Conservation (phyloP, 2,329 filamentous ascomycete species). For the Polychaeton citri region DNA sequence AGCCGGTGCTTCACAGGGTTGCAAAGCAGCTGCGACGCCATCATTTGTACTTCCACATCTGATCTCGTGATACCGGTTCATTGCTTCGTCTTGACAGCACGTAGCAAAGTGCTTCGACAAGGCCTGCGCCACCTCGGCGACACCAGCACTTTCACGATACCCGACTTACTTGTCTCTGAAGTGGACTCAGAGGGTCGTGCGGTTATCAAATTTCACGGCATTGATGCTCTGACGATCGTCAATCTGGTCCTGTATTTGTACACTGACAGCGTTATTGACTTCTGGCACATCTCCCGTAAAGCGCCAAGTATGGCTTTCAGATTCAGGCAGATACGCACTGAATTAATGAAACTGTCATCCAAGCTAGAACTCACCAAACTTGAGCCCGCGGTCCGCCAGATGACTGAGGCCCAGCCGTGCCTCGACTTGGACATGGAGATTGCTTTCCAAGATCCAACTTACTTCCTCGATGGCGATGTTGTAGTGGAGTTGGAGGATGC, state of each 20-base stretch:
- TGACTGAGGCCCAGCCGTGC: conserved; percentile 50
- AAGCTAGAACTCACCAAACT: conserved; percentile 57
- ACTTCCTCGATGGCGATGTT: conserved; percentile 69
- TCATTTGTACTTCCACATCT: conserved; percentile 44
- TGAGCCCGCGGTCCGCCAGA: conserved; percentile 64
- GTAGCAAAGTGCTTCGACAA: conserved; percentile 56
- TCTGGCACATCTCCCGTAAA: conserved; percentile 68
- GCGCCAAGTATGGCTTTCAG: conserved; percentile 52
- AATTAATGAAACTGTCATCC: conserved; percentile 76
- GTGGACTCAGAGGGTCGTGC: conserved; percentile 37
- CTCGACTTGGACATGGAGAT: conserved; percentile 57
- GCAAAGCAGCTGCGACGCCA: conserved; percentile 30
- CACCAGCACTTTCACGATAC: conserved; percentile 40
- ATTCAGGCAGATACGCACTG: conserved; percentile 66
- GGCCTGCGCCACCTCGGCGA: conserved; percentile 46
- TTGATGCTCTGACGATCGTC: conserved; percentile 67
- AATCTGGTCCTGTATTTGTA: conserved; percentile 74
- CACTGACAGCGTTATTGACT: conserved; percentile 64
- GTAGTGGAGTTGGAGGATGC: conserved; percentile 64
- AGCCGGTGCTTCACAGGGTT: conserved; percentile 21
- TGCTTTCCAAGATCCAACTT: conserved; percentile 54
- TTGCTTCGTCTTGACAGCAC: conserved; percentile 61
- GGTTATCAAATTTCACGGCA: conserved; percentile 51
- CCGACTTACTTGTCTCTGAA: conserved; percentile 48
- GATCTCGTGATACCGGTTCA: conserved; percentile 68